Evolutionary conservation across 805 yeast genomes (phyloP), one percentile per base, ranked within the genome.

Genomic region (Candida stauntonica): DNA sequence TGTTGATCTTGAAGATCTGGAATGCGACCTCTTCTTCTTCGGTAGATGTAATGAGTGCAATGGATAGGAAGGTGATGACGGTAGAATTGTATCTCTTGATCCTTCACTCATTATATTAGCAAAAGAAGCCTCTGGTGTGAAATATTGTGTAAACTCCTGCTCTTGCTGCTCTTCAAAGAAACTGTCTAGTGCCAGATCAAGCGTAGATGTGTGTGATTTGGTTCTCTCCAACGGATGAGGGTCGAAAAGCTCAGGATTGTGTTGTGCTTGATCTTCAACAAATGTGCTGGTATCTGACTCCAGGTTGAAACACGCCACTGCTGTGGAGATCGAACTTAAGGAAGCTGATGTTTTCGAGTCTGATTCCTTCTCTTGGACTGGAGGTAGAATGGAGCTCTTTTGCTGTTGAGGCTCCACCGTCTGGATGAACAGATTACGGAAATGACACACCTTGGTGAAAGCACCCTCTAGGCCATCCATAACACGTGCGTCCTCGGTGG

Each of bases 401-500:
- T 13, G n/a, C 15, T 8, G 17, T 8, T 21, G 24, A 21, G 24
- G 24, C 14, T 12, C 16, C 15, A 28, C 18, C 11, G 39, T 6
- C 30, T 36, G 47, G n/a, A 50, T 44, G 37, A 58, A 52, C 39
- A 72, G 43, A 42, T 70, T 70, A 35, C 75, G 60, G 49, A 67
- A 73, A 20, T 58, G 60, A 18, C 73, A 71, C 17, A 64, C 61
- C 7, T 49, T 46, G 26, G 59, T 42, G 18, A 58, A 42, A 0
- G 47, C 38, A 0, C 31, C n/a, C 38, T 63, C 68, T 26, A 66
- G 51, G 6, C 50, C 52, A 4, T 39, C 15, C 1, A 52, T 41
- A 3, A 45, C 41, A 0, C 29, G 20, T 1, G 39, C 42, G 35
- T 50, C 49, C 12, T 30, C 32, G 4, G 62, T 54, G 17, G 55